Base-by-base conservation (phyloP, 2,329 filamentous ascomycete species). In the Nigrospora oryzae region DNA sequence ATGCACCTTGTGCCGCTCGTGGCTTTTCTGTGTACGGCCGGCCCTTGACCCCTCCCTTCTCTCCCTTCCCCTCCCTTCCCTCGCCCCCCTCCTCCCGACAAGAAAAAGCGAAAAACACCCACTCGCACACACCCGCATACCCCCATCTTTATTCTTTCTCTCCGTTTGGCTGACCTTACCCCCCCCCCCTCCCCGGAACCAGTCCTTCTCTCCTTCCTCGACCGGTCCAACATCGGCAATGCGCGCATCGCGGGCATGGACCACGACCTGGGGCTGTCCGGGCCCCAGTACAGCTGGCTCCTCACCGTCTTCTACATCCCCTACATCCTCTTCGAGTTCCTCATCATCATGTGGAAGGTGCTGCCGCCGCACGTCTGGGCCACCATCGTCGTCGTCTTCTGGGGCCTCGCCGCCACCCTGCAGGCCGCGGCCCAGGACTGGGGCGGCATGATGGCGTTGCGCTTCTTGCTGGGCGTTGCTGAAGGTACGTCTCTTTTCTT, bases 221-320 rank as follows among this genome's bases (percentile, higher is more conserved):
- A 67, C 47, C 55, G 65, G 23, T 65, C 62, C 12, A 68, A 67
- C 35, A 66, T 68, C 37, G 64, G 65, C 36, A 45, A 40, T 32
- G 35, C 42, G 7, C 36, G 42, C 15, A 44, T 44, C 28, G 42
- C 36, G 28, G 36, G 36, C n/a, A 44, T 44, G 36, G 35, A 42
- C 10, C 17, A 42, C 13, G 40, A 42, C 17, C 33, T 42, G 17
- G 11, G 12, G 14, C 16, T 42, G 19, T 8, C 15, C 15, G 19
- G 31, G 33, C 28, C 7, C 10, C 7, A 40, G 19, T 33, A 19
- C 43, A 48, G 40, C 58, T 70, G 67, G 67, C 56, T 69, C 19
- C 56, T 70, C 32, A 69, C 65, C 17, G 68, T 70, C 37, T 69
- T 69, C 44, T 70, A 69, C 49, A 69, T 69, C 36, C 64, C 65